These are phyloP conservation scores for Mucor velutinosus DNA, from an alignment of 371 early-diverging fungal species.

Conservation along the genomic window DNA sequence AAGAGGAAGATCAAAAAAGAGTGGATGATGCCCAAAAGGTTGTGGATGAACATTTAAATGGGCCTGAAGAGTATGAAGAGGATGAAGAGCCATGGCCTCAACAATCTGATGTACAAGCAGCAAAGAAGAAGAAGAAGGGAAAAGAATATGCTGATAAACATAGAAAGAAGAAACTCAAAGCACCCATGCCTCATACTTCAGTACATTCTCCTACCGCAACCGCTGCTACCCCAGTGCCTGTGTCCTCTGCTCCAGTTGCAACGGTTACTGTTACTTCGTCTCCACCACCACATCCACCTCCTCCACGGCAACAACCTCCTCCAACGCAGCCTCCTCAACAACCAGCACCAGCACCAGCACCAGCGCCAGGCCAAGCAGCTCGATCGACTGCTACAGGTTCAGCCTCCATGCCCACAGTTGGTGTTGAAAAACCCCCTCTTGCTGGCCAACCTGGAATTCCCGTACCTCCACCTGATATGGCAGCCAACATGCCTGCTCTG, in stretches of 20 bases:
- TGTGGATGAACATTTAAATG: background rate
- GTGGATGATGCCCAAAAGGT: slow-evolving; percentile 1
- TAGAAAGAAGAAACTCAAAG: background rate
- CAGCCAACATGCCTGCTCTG: background rate
- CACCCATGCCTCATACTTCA: background rate
- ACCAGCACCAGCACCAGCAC: background rate
- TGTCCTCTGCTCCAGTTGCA: background rate
- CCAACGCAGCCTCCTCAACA: background rate
- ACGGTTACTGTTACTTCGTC: background rate
- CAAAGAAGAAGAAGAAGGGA: background rate
- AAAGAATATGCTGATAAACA: background rate
- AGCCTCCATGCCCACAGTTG: background rate
- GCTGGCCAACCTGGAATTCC: background rate
- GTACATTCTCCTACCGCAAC: background rate
- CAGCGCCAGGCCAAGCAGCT: background rate
- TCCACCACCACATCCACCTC: background rate
- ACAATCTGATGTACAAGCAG: slow-evolving; percentile 1
- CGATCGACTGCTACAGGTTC: background rate
- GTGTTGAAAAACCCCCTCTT: background rate
- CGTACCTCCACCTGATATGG: background rate
- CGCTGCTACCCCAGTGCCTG: background rate
- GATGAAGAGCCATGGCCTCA: background rate
- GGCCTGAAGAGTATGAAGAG: background rate
- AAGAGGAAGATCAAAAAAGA: slow-evolving; percentile 15
- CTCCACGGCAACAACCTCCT: background rate